Base-by-base conservation (phyloP, 2,329 filamentous ascomycete genomes). In the Colletotrichum tabaci region DNA sequence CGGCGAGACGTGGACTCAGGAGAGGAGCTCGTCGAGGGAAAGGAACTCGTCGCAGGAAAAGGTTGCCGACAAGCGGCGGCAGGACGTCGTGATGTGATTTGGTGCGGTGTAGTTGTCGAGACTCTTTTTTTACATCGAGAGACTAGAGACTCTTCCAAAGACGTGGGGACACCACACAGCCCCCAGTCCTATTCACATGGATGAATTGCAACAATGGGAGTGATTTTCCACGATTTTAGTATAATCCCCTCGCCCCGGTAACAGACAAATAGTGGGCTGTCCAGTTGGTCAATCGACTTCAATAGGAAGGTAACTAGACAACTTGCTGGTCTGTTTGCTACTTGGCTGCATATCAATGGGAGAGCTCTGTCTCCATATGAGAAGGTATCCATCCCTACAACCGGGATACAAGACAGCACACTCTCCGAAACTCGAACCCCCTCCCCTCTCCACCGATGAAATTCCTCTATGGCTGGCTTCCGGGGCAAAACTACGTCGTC, bases 31-130 rank as follows among this genome's bases (percentile, higher is more conserved):
- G 7, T 30, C 61, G 3, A 10, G 52, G 44, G 57, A 67, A 42
- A 58, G 62, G 13, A 49, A 38, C 21, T 42, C 23, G 8, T 30
- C 61, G 3, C 16, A 58, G 46, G 58, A 67, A 47, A 63, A 67
- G 13, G 44, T 67, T 8, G 15, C 44, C 4, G 56, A 61, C n/a
- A 38, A 50, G 12, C 63, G 56, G 8, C 62, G n/a, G 5, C 15
- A 30, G 15, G 49, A 2, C 38, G 38, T 10, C 38, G 38, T n/a
- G 8, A n/a, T 42, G 35, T 38, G 35, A 38, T 10, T 9, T 38
- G 35, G 12, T 38, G 35, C 9, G 2, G 35, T 38, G 9, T 53
- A 52, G 21, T 18, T 8, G 35, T 26, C 35, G 35, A 38, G 35
- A 38, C 9, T 38, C 35, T 38, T 23, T 23, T 38, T 23, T 23